phyloP scores from a whole-genome alignment of 805 yeast genomes.

The Ogataea degrootiae region DNA sequence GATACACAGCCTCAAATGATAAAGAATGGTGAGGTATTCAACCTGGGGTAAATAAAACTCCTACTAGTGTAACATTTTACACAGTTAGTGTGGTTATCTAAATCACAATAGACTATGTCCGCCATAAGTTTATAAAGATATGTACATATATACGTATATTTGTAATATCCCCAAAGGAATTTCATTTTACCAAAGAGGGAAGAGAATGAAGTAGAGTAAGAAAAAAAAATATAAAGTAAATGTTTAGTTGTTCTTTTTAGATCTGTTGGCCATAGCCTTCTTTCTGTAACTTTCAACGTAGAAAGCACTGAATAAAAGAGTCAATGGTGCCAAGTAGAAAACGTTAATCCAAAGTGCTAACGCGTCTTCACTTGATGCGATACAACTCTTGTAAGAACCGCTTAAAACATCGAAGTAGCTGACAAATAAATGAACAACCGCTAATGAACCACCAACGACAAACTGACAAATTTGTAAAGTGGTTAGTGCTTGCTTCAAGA shows the following conservation, averaged over 20 bases:
- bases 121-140: no score
- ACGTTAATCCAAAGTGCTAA: constrained; percentile 61
- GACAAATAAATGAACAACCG: constrained; percentile 59
- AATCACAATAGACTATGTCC: no score
- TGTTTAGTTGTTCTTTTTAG: neutral
- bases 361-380: constrained; percentile 54
- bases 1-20: no score
- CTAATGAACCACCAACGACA: constrained; percentile 62
- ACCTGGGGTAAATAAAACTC: no score
- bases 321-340: constrained; percentile 60
- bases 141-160: no score
- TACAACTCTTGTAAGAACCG: constrained; percentile 43
- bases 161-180: no score
- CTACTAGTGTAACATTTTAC: no score
- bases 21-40: no score
- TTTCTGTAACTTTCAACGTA: constrained; percentile 53
- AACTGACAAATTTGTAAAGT: constrained; percentile 67
- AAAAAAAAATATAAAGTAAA: neutral
- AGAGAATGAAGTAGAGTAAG: neutral
- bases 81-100: no score
- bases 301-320: constrained; percentile 59
- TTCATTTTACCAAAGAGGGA: neutral
- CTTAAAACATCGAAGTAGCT: constrained; percentile 48
- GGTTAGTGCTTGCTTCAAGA: constrained; percentile 56
- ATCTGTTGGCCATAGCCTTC: constrained; percentile 5